These are phyloP conservation scores for Botryosphaeria dothidea DNA, from an alignment of 2,329 filamentous ascomycete species.

Conservation along the genomic window DNA sequence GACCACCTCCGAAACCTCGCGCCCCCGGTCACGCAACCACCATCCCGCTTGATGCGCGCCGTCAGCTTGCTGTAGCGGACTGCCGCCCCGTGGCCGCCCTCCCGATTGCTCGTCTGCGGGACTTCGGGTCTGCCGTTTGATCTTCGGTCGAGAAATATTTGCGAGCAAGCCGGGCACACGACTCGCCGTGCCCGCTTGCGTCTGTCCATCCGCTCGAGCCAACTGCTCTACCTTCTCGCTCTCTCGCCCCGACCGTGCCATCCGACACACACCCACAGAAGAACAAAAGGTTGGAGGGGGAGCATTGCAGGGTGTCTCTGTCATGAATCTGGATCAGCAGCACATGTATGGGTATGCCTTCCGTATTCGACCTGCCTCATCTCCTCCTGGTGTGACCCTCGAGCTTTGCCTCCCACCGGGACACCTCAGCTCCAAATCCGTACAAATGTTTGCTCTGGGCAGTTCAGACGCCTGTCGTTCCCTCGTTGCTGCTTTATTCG, in stretches of 20 bases:
- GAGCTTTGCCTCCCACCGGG: neutral
- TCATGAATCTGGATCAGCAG: constrained; percentile 20
- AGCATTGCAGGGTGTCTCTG: constrained; percentile 17
- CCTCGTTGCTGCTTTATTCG: neutral
- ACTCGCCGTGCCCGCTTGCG: neutral
- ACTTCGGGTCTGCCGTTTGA: constrained; percentile 1
- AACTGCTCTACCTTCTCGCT: neutral
- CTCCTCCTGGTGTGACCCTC: constrained; percentile 6
- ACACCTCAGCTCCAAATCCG: neutral
- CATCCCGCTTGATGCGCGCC: constrained; percentile 5
- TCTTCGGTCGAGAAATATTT: constrained; percentile 13
- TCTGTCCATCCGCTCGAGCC: neutral
- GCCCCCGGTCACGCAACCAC: neutral
- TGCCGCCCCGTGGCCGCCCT: constrained; percentile 2
- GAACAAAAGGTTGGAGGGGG: neutral
- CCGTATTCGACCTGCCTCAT: neutral
- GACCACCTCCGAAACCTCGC: neutral
- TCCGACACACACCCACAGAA: neutral
- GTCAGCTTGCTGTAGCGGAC: constrained; percentile 1
- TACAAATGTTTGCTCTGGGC: neutral
- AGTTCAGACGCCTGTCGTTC: neutral
- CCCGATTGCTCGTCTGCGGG: neutral
- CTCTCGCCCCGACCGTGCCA: neutral
- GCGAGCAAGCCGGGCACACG: neutral
- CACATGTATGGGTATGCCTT: constrained; percentile 20